A percentile compares a stretch with the other conserved stretches of the same genome.
Evolutionary conservation across 2,329 filamentous ascomycete species (phyloP).

Genomic region (Exophiala bonariae): DNA sequence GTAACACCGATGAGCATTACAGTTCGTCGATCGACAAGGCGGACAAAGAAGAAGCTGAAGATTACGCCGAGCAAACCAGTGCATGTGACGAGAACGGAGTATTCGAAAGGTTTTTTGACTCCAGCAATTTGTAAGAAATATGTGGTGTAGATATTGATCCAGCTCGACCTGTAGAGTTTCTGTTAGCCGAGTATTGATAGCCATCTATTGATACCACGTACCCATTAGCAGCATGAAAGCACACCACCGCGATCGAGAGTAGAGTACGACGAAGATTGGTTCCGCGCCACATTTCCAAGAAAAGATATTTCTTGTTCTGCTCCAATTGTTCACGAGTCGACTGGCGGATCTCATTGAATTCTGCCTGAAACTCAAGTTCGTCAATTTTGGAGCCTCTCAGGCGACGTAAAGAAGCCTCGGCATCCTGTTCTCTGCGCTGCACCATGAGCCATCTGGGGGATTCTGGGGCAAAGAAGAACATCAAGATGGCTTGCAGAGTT

Average conservation of each 20-base stretch:
- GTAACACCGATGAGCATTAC: constrained; percentile 16
- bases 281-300: constrained; percentile 21
- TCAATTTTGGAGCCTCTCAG: constrained; percentile 21
- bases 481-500: constrained; percentile 15
- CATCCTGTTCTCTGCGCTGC: constrained; percentile 19
- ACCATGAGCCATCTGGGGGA: constrained; percentile 24
- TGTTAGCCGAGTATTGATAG: neutral
- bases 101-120: constrained; percentile 14
- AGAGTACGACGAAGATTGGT: constrained; percentile 16
- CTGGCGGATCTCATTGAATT: constrained; percentile 26
- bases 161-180: too few relatives aligned
- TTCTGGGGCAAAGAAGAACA: constrained; percentile 24
- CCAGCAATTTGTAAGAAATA: constrained; percentile 17
- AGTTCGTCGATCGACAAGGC: constrained; percentile 15
- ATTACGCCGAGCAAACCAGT: constrained; percentile 17
- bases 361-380: constrained; percentile 20
- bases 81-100: constrained; percentile 20
- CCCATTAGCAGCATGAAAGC: constrained; percentile 21
- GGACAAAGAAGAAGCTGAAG: constrained; percentile 19
- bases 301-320: constrained; percentile 20
- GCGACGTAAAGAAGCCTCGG: constrained; percentile 14
- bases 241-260: constrained; percentile 19
- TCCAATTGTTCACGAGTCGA: constrained; percentile 17
- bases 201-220: constrained; percentile 2
- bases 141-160: constrained; percentile 18